Conservation (phyloP, 2,329 filamentous ascomycete genomes). For the Fonsecaea multimorphosa region DNA sequence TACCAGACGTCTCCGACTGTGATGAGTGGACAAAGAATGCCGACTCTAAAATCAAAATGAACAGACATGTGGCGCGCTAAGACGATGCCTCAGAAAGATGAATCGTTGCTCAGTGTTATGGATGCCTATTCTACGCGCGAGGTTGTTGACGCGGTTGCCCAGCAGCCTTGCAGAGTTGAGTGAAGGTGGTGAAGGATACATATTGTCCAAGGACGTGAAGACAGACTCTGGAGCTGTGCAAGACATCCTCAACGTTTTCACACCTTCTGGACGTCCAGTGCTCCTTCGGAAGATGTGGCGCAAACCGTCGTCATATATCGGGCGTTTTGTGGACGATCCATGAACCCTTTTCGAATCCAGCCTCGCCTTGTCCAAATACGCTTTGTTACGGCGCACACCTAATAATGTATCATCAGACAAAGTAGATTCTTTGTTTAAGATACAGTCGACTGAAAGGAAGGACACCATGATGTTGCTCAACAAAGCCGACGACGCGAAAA, state of each 20-base stretch:
- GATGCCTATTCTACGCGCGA: not conserved
- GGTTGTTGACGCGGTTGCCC: not conserved
- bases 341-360: not conserved
- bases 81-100: not conserved
- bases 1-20: not conserved
- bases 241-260: not conserved
- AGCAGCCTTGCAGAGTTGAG: not conserved
- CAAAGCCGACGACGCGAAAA: not conserved
- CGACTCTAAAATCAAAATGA: not conserved
- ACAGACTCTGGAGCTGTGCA: not conserved
- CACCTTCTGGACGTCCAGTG: not conserved
- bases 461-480: not conserved
- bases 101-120: not conserved
- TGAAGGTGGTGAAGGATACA: not conserved
- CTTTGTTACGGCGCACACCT: not conserved
- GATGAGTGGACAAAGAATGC: not conserved
- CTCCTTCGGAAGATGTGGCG: not conserved
- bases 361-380: not conserved
- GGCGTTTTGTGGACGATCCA: not conserved
- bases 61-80: not conserved
- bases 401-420: not conserved
- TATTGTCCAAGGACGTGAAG: not conserved
- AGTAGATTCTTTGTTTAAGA: not conserved
- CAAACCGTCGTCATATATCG: not conserved
- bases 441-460: not conserved